phyloP scores from a whole-genome alignment of 805 yeast species.

The Torulaspora franciscae region DNA sequence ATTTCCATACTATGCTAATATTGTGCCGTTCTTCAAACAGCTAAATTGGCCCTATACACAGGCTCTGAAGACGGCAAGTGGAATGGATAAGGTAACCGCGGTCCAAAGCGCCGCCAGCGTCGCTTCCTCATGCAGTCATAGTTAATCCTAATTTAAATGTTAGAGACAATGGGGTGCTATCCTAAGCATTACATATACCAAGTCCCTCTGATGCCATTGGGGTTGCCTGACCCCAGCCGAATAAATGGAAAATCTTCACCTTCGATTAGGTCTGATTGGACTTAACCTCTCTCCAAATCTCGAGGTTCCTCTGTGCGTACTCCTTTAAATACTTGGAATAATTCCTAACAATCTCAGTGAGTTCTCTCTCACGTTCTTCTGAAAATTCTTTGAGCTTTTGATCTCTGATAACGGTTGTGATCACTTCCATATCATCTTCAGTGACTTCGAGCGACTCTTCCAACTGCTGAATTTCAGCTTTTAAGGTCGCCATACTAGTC shows the following conservation, averaged over 20 bases:
- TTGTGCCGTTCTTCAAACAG: slow-evolving; percentile 65
- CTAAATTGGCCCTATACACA: slow-evolving; percentile 56
- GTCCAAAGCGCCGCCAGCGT: slow-evolving; percentile 1
- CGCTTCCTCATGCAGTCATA: not conserved
- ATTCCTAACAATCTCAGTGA: slow-evolving; percentile 23
- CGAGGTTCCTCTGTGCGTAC: slow-evolving; percentile 29
- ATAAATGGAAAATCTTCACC: not conserved
- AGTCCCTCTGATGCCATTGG: not conserved
- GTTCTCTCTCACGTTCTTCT: slow-evolving; percentile 22
- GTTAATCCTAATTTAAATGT: not conserved
- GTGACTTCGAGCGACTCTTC: slow-evolving; percentile 23
- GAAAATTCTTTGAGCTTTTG: slow-evolving; percentile 33
- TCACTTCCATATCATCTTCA: slow-evolving; percentile 33
- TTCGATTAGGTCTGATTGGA: slow-evolving; percentile 6
- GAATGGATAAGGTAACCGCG: slow-evolving; percentile 49
- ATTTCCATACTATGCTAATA: slow-evolving; percentile 70
- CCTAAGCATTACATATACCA: not conserved
- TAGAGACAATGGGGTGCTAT: not conserved
- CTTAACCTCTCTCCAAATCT: slow-evolving; percentile 29
- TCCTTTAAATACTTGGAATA: slow-evolving; percentile 30
- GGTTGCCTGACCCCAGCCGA: not conserved
- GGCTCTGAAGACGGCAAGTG: slow-evolving; percentile 47
- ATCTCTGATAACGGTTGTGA: slow-evolving; percentile 30
- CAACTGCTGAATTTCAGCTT: slow-evolving; percentile 25
- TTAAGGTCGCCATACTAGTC: slow-evolving; percentile 18